Evolutionary conservation across 208 protist species (phyloP).

Genomic region (Trypanosomatidae sp.): DNA sequence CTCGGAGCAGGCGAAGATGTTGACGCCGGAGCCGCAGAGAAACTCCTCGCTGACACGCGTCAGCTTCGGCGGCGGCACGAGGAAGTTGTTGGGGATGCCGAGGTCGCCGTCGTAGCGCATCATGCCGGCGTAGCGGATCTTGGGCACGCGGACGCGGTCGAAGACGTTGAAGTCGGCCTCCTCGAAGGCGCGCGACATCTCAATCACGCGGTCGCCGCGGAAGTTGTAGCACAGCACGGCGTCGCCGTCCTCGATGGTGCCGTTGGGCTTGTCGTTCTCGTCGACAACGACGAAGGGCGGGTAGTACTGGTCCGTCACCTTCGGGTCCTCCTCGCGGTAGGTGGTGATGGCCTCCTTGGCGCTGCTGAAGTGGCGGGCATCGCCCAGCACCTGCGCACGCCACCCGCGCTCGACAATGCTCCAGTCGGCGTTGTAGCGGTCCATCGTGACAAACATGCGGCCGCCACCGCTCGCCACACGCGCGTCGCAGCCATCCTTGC

Average conservation of each 20-base stretch:
- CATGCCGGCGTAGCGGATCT: slow-evolving; percentile 94
- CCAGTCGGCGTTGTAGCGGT: slow-evolving; percentile 96
- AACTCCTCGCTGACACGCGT: slow-evolving; percentile 89
- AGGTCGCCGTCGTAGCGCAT: slow-evolving; percentile 96
- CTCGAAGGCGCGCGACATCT: slow-evolving; percentile 95
- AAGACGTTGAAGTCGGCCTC: slow-evolving; percentile 91
- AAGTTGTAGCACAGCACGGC: slow-evolving; percentile 96
- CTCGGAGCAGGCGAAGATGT: slow-evolving; percentile 94
- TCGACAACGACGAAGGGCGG: slow-evolving; percentile 89
- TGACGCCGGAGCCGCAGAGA: slow-evolving; percentile 73
- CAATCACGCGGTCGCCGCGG: slow-evolving; percentile 94
- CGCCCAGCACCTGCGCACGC: slow-evolving; percentile 91
- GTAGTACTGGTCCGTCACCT: slow-evolving; percentile 93
- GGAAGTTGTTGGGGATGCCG: slow-evolving; percentile 94
- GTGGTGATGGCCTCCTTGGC: slow-evolving; percentile 90
- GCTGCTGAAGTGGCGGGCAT: slow-evolving; percentile 78
- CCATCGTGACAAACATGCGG: slow-evolving; percentile 96
- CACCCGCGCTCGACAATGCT: slow-evolving; percentile 94
- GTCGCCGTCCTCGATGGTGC: slow-evolving; percentile 93
- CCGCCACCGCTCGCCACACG: slow-evolving; percentile 93
- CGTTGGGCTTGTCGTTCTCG: slow-evolving; percentile 74
- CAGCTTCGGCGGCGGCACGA: slow-evolving; percentile 93
- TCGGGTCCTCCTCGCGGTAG: slow-evolving; percentile 78
- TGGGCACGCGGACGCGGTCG: slow-evolving; percentile 87
- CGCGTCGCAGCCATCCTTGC: slow-evolving; percentile 76